Evolutionary conservation across 163 green algal genomes (phyloP).

Genomic region (Volvox carteri): DNA sequence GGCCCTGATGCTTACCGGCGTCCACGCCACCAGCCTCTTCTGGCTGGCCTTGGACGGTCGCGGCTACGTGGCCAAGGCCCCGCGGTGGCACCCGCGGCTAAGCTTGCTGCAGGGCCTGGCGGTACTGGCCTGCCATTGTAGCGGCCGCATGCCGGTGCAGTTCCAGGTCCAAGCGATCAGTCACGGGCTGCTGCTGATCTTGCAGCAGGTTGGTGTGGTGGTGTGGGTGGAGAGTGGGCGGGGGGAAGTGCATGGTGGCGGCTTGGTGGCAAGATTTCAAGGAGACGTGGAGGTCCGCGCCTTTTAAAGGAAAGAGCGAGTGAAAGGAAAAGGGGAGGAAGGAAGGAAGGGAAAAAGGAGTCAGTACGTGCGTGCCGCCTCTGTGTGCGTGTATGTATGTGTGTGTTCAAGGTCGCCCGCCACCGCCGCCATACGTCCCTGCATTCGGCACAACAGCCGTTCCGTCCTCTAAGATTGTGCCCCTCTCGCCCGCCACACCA

Average conservation of each 20-base stretch:
- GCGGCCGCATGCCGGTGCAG: conserved; percentile 36
- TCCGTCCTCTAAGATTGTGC: too few species aligned
- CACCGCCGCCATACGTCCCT: too few species aligned
- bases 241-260: neutral
- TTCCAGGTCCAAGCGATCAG: conserved; percentile 45
- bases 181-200: conserved; percentile 17
- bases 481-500: too few species aligned
- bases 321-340: too few species aligned
- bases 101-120: neutral
- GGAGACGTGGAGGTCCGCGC: too few species aligned
- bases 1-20: neutral
- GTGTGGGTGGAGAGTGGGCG: neutral
- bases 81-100: neutral
- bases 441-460: too few species aligned
- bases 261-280: too few species aligned
- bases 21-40: neutral
- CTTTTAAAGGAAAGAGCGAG: too few species aligned
- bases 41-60: conserved; percentile 18
- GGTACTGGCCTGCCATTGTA: neutral
- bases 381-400: too few species aligned
- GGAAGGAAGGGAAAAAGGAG: too few species aligned
- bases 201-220: conserved; percentile 31
- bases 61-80: conserved; percentile 4
- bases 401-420: too few species aligned
- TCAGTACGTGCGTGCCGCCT: too few species aligned